Evolutionary conservation across 768 basidiomycete genomes (phyloP).

Genomic region (Sistotremastrum niveocremeum): DNA sequence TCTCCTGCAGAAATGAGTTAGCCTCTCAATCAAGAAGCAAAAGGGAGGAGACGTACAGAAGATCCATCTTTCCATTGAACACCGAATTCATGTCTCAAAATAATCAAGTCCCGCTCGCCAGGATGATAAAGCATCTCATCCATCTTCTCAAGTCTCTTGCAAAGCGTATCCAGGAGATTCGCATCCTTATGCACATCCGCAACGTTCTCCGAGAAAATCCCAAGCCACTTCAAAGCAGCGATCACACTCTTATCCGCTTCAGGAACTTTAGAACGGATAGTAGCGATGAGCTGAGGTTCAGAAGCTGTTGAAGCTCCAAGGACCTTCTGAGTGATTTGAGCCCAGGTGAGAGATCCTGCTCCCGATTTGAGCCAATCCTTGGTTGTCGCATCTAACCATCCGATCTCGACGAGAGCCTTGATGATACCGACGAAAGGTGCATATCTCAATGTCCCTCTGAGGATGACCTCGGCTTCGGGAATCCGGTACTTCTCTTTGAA

Average conservation of each 20-base stretch:
- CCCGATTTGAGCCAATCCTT: constrained; percentile 69
- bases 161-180: constrained; percentile 89
- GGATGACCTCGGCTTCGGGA: constrained; percentile 83
- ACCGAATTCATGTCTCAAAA: constrained; percentile 97
- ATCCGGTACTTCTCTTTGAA: constrained; percentile 90
- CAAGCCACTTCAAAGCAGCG: constrained; percentile 87
- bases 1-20: constrained; percentile 36
- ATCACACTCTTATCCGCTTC: constrained; percentile 62
- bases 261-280: neutral
- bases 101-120: constrained; percentile 90
- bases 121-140: constrained; percentile 66
- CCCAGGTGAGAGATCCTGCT: constrained; percentile 47
- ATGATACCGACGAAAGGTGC: constrained; percentile 97
- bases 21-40: neutral
- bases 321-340: constrained; percentile 65
- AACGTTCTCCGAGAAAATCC: constrained; percentile 72
- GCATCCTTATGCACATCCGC: constrained; percentile 35
- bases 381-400: constrained; percentile 64
- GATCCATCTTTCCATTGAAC: constrained; percentile 80
- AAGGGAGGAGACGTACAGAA: constrained; percentile 27
- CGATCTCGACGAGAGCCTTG: constrained; percentile 71
- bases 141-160: constrained; percentile 75
- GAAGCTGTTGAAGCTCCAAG: constrained; percentile 50
- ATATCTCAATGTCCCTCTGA: constrained; percentile 89
- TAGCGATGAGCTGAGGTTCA: constrained; percentile 39